Percentiles rank a stretch among this genome's conserved stretches.
Conservation (phyloP, 2,329 filamentous ascomycete genomes). For the Cordyceps cateniannulata region DNA sequence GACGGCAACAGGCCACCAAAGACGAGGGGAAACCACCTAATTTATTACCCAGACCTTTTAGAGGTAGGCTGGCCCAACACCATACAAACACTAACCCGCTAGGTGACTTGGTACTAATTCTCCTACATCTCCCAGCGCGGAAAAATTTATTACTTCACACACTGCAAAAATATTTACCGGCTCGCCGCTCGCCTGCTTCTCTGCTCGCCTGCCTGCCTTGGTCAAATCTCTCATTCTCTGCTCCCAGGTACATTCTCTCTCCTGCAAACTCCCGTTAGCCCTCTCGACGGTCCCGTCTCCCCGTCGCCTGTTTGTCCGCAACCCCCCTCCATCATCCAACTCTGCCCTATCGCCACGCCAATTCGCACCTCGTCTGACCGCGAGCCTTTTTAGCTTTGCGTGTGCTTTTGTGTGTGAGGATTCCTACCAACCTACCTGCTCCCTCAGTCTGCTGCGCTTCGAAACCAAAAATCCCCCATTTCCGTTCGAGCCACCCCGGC, state of each 20-base stretch:
- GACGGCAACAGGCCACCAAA: too few species aligned
- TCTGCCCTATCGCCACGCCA: not conserved
- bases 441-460: conserved; percentile 5
- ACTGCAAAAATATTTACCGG: conserved; percentile 28
- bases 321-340: not conserved
- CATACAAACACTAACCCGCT: too few species aligned
- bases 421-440: not conserved
- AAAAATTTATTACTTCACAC: conserved; percentile 38
- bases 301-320: conserved; percentile 2
- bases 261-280: conserved; percentile 4
- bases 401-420: not conserved
- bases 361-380: conserved; percentile 3
- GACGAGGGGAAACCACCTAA: too few species aligned
- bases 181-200: not conserved
- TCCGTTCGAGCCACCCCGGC: not conserved
- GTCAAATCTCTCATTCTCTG: conserved; percentile 5
- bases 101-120: not conserved
- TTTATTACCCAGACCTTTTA: too few species aligned
- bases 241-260: conserved; percentile 1
- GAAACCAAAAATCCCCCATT: not conserved
- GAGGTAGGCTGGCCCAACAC: too few species aligned
- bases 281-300: not conserved
- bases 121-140: conserved; percentile 18
- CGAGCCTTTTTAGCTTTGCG: not conserved
- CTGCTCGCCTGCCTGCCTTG: not conserved